Percentiles rank a stretch among this genome's conserved stretches.
Evolutionary conservation across 1,284 basidiomycete species (phyloP).

Genomic region (Ganoderma resinaceum): DNA sequence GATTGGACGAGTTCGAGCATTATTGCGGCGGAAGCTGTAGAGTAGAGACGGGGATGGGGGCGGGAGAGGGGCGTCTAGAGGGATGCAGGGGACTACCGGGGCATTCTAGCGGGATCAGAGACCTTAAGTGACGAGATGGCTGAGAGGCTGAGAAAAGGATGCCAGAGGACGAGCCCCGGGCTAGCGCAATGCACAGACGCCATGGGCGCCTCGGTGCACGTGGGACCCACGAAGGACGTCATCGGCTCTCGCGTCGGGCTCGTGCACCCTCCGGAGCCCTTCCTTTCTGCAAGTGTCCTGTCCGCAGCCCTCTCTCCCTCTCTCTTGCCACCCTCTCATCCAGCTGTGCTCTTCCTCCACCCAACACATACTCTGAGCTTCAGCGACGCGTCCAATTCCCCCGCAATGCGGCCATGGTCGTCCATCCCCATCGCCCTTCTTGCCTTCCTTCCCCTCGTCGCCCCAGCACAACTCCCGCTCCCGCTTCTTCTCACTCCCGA

Average conservation of each 20-base stretch:
- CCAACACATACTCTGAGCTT: neutral
- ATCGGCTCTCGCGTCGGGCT: conserved; percentile 13
- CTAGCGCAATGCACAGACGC: no score
- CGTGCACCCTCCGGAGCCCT: conserved; percentile 18
- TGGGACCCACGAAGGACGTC: conserved; percentile 30
- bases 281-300: conserved; percentile 17
- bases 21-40: conserved; percentile 17
- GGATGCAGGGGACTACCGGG: neutral
- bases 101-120: conserved; percentile 19
- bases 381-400: conserved; percentile 3
- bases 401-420: conserved; percentile 45
- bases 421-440: conserved; percentile 47
- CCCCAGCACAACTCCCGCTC: conserved; percentile 44
- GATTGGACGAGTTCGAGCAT: conserved; percentile 69
- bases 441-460: conserved; percentile 37
- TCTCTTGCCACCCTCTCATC: conserved; percentile 3
- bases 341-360: conserved; percentile 7
- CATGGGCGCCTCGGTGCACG: conserved; percentile 22
- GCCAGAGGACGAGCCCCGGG: neutral
- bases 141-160: neutral
- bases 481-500: conserved; percentile 20
- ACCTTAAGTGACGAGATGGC: conserved; percentile 4
- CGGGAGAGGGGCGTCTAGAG: conserved; percentile 13
- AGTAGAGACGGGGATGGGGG: conserved; percentile 4
- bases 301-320: conserved; percentile 4